A percentile compares a stretch with the other conserved stretches of the same genome.
Conservation (phyloP, 768 basidiomycete genomes). For the Russula abietina region DNA sequence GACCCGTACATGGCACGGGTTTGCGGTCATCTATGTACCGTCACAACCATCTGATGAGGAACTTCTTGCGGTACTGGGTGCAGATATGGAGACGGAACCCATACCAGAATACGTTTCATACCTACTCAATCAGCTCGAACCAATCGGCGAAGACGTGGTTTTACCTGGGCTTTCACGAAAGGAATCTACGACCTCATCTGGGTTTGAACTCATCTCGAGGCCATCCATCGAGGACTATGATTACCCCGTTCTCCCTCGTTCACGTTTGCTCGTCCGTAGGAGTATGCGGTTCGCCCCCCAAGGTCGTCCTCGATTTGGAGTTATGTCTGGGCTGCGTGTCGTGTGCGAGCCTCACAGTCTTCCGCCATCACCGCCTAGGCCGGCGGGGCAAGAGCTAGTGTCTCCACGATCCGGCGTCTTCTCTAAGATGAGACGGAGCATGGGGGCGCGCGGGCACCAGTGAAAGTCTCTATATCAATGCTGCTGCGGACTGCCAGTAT, state of each 20-base stretch:
- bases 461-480: neutral
- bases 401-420: slow-evolving; percentile 11
- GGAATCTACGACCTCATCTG: slow-evolving; percentile 6
- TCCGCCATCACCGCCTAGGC: neutral
- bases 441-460: slow-evolving; percentile 1
- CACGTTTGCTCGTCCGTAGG: slow-evolving; percentile 13
- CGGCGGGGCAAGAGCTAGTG: neutral
- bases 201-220: slow-evolving; percentile 18
- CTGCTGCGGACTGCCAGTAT: neutral
- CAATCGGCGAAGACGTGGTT: slow-evolving; percentile 12
- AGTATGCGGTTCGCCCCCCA: neutral
- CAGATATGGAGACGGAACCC: slow-evolving; percentile 3
- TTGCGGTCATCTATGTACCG: slow-evolving; percentile 13
- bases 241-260: slow-evolving; percentile 8
- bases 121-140: slow-evolving; percentile 16
- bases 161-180: slow-evolving; percentile 9
- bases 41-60: slow-evolving; percentile 19
- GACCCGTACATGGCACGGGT: slow-evolving; percentile 3
- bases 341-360: slow-evolving; percentile 1
- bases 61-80: slow-evolving; percentile 13
- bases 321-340: slow-evolving; percentile 6
- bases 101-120: slow-evolving; percentile 19
- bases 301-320: neutral
- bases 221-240: slow-evolving; percentile 20
- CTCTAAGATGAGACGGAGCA: slow-evolving; percentile 13